A percentile compares a stretch with the other conserved stretches of the same genome.
phyloP scores from a whole-genome alignment of 176 grass and related monocot genomes.

The Aegilops speltoides region DNA sequence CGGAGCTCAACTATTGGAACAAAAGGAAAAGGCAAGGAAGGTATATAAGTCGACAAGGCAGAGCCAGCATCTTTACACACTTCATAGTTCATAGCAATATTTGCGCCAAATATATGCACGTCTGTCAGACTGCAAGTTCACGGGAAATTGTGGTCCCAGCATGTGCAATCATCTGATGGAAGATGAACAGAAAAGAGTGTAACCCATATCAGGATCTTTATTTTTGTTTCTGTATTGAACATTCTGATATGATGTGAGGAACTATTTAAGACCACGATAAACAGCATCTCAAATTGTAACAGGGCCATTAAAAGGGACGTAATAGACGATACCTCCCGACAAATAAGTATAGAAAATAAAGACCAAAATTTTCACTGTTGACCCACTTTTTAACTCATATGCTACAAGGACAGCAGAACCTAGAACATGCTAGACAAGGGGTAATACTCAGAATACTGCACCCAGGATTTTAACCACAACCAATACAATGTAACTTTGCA shows the following conservation, averaged over 20 bases:
- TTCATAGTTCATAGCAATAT: not conserved
- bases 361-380: slow-evolving; percentile 48
- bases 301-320: slow-evolving; percentile 14
- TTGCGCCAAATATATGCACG: not conserved
- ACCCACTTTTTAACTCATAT: slow-evolving; percentile 43
- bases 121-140: not conserved
- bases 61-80: not conserved
- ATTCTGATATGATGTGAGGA: not conserved
- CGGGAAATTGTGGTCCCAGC: not conserved
- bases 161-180: no score
- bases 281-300: slow-evolving; percentile 27
- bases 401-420: slow-evolving; percentile 46
- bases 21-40: not conserved
- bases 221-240: not conserved
- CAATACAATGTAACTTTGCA: slow-evolving; percentile 47
- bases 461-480: slow-evolving; percentile 47
- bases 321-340: not conserved
- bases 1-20: not conserved
- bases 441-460: slow-evolving; percentile 4
- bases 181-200: not conserved
- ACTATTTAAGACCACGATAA: not conserved
- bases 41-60: not conserved
- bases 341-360: slow-evolving; percentile 34
- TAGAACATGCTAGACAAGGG: slow-evolving; percentile 37
- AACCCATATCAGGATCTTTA: not conserved